phyloP scores from a whole-genome alignment of 352 stramenopile genomes.

The Pythium dissotocum region DNA sequence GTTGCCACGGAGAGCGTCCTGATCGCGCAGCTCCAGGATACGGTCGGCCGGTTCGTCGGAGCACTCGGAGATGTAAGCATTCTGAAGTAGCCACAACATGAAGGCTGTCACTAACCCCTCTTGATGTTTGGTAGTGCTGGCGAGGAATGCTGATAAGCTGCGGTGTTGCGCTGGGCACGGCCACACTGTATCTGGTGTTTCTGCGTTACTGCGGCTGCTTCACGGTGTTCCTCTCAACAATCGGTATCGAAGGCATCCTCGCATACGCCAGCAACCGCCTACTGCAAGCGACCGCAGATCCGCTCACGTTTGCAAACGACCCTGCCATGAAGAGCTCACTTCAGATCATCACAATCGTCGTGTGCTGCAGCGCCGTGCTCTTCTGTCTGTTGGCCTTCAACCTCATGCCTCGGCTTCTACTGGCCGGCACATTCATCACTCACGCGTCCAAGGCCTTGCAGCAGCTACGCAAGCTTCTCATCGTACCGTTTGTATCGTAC shows the following conservation, averaged over 20 bases:
- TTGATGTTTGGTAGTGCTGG: conserved; percentile 49
- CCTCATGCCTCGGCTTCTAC: conserved; percentile 62
- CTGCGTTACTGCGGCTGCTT: conserved; percentile 75
- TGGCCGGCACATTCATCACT: conserved; percentile 78
- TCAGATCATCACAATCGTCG: conserved; percentile 54
- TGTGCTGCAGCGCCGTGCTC: conserved; percentile 61
- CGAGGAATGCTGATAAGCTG: conserved; percentile 59
- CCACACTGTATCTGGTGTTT: conserved; percentile 64
- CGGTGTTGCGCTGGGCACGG: conserved; percentile 57
- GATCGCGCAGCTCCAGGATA: conserved; percentile 76
- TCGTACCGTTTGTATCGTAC: conserved; percentile 73
- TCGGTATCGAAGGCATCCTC: conserved; percentile 63
- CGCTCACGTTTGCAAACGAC: conserved; percentile 55
- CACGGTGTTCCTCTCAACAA: conserved; percentile 63
- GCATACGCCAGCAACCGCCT: conserved; percentile 66
- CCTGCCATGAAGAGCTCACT: conserved; percentile 68
- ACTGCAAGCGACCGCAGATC: conserved; percentile 48
- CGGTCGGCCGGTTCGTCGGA: conserved; percentile 74
- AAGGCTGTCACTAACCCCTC: too few relatives aligned
- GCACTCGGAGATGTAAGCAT: conserved; percentile 57
- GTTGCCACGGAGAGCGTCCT: conserved; percentile 54
- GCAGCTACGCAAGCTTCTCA: conserved; percentile 62
- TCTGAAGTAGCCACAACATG: background rate
- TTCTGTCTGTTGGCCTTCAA: conserved; percentile 66
- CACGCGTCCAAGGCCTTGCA: conserved; percentile 67